Evolutionary conservation across 1,284 basidiomycete species (phyloP).

Genomic region (Cryptococcus sp.): DNA sequence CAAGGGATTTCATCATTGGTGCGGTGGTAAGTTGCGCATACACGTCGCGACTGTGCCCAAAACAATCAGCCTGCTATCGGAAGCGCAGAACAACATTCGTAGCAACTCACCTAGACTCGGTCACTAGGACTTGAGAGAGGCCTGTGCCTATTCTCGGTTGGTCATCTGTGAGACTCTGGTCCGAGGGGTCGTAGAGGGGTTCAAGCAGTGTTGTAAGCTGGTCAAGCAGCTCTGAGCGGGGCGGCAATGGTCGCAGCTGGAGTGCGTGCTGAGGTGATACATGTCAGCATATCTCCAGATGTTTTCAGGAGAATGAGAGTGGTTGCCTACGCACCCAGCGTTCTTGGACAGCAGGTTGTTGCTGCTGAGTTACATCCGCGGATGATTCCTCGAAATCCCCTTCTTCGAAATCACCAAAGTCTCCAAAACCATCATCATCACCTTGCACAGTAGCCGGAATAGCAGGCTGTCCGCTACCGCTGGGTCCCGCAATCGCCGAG

Average conservation of each 20-base stretch:
- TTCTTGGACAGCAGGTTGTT: conserved; percentile 6
- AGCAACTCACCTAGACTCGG: conserved; percentile 63
- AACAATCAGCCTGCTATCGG: neutral
- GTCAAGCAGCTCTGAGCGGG: conserved; percentile 61
- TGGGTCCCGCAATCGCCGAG: conserved; percentile 2
- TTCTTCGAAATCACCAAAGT: conserved; percentile 70
- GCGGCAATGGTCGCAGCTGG: conserved; percentile 65
- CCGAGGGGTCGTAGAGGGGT: conserved; percentile 61
- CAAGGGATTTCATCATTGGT: conserved; percentile 67
- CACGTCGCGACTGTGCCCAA: conserved; percentile 65
- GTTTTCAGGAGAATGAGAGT: no score
- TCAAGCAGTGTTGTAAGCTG: conserved; percentile 68
- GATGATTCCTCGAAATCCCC: conserved; percentile 55
- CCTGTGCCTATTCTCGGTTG: conserved; percentile 77
- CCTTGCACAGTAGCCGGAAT: conserved; percentile 10
- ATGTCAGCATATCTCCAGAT: neutral
- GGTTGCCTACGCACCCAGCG: conserved; percentile 16
- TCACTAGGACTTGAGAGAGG: conserved; percentile 71
- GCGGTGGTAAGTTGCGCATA: conserved; percentile 63
- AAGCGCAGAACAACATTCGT: neutral
- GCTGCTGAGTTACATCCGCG: conserved; percentile 15
- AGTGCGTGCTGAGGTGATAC: conserved; percentile 61
- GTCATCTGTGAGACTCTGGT: conserved; percentile 65
- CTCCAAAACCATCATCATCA: conserved; percentile 53
- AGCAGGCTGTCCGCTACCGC: neutral